Conservation (phyloP, 345 rosid species). For the Cardamine chenopodiifolia region DNA sequence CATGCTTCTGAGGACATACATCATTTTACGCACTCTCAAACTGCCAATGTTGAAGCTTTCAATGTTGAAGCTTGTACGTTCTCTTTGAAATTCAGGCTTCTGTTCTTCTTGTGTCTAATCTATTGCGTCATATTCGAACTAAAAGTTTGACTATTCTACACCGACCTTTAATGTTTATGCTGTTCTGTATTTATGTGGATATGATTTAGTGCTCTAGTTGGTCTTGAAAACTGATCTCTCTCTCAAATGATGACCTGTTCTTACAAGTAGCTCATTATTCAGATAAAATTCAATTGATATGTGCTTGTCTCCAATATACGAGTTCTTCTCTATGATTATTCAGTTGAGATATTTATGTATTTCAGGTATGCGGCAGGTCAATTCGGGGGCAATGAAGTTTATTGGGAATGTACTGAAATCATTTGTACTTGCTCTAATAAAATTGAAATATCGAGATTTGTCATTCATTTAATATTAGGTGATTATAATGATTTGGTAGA, state of each 20-base stretch:
- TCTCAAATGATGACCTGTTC: neutral
- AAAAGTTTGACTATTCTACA: neutral
- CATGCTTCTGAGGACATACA: neutral
- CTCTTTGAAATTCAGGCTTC: conserved; percentile 72
- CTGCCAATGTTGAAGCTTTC: conserved; percentile 52
- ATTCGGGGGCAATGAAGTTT: neutral
- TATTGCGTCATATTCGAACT: neutral
- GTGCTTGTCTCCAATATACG: neutral
- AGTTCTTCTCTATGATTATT: neutral
- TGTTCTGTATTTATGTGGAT: neutral
- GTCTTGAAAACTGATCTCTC: neutral
- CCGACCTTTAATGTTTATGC: neutral
- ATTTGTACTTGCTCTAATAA: too few relatives aligned
- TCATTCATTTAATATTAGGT: too few relatives aligned
- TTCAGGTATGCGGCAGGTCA: neutral
- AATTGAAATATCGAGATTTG: too few relatives aligned
- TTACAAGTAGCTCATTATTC: neutral
- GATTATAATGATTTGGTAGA: too few relatives aligned
- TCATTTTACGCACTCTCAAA: conserved; percentile 72
- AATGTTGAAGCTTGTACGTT: conserved; percentile 60
- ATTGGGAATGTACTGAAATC: too few relatives aligned
- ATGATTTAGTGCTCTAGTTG: neutral
- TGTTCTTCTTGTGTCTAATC: neutral
- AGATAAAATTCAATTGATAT: neutral
- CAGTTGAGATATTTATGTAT: neutral